Base-by-base conservation (phyloP, 1,284 basidiomycete species). In the Gymnopus androsaceus region DNA sequence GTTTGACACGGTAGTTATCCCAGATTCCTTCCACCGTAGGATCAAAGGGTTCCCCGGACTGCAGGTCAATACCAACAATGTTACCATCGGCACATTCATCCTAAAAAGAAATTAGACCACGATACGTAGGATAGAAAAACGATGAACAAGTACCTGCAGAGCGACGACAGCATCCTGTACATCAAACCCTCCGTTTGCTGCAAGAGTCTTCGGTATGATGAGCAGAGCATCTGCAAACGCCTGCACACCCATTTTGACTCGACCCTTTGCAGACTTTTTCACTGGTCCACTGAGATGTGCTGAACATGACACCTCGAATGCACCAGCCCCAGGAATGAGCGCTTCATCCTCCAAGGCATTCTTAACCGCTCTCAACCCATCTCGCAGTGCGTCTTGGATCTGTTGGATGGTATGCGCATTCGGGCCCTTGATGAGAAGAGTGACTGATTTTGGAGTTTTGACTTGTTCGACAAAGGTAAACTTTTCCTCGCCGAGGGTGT, bases 1-100 rank as follows among this genome's bases (percentile, higher is more conserved):
- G 81, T 79, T 99, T 99, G 59, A 99, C 97, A 58, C 97, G 82
- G 73, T 98, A 99, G 75, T 99, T 99, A 73, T 99, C 97, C 95
- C 96, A 99, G 17, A 99, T 88, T 37, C 97, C 97, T 68, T 94
- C 90, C 3, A 93, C 88, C 14, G 93, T 90, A 5, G 97, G 96
- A 69, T 99, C 96, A 69, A 97, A 93, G 3, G 96, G 95, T 72
- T 98, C 95, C 56, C 97, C 97, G 28, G 94, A 92, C 69, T 94
- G 80, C 40, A 99, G 79, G 73, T 99, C 93, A 61, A 99, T 74
- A 25, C 97, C 97, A 59, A 97, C 95, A 37, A 84, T 76, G 62
- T 92, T 92, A 27, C 94, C 95, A 61, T 97, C 95, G 0, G 89
- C 87, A 66, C 93, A 88, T 69, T 98, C 95, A 61, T 98, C 96